Evolutionary conservation across 768 basidiomycete species (phyloP), one percentile per base, ranked within the genome.

Genomic region (Phylloporus sp.): DNA sequence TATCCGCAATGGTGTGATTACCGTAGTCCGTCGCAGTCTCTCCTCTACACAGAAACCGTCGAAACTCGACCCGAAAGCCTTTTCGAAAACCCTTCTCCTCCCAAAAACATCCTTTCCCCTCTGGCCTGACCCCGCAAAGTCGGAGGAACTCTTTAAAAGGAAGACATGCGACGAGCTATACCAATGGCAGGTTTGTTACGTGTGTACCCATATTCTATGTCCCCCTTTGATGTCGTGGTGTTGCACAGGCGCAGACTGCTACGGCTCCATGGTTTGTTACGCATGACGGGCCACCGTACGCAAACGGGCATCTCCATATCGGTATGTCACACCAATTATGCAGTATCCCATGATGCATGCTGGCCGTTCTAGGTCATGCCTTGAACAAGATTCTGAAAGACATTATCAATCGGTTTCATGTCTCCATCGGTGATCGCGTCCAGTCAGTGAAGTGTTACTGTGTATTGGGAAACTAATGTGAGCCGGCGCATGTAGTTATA

Each of bases 241-340:
- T 49, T 24, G 45, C 23, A 16, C 62, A 95, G 91, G 79, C 76
- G 71, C 72, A 82, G 54, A 82, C 88, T 60, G 80, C 75, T 12
- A 72, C 77, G 29, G 80, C 88, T 3, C 80, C 84, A 1, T 63
- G 83, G 27, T 98, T 94, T 61, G 85, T 97, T 12, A 74, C 95
- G 46, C 94, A 95, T 58, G 95, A 99, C 67, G 97, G 95, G 0
- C 95, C 95, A 28, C 97, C 97, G 0, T 98, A 98, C 63, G 95
- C 95, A 2, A 99, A 99, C 64, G 97, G 97, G 0, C 81, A 91
- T 65, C 73, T 99, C 36, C 95, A 99, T 65, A 94, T 95, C 76
- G 95, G 95, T 95, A 57, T 54, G 72, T 43, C 26, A 34, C 18
- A 24, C 26, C 40, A 3, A 11, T 29, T 28, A 20, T 26, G 24